Evolutionary conservation across 1,284 basidiomycete species (phyloP), one percentile per base, ranked within the genome.

Genomic region (Kwoniella shivajii): DNA sequence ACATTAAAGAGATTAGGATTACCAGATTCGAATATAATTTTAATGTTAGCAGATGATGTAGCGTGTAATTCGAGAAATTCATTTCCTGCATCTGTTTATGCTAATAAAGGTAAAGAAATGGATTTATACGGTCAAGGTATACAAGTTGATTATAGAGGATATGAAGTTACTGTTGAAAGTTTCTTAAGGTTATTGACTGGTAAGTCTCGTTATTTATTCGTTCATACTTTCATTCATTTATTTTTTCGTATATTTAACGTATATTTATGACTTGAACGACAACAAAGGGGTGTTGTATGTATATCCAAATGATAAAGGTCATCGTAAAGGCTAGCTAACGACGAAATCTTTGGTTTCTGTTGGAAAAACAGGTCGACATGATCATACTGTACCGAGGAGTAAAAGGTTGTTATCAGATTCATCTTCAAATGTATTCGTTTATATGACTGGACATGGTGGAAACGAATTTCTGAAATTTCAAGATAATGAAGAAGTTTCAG

Each of bases 391-490:
- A 0, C 94, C 96, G 0, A 86, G 90, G 3, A 91, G 88, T 0
- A 99, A 99, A 74, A 87, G 95, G 10, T 83, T 99, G 1, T 82
- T 97, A 27, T 88, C 89, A 0, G 93, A 99, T 67, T 87, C 92
- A 52, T 82, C 87, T n/a, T 93, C 90, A 6, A 99, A 99, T 71
- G 84, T 99, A 56, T 96, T 99, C 72, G 85, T 99, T 24, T 99
- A 96, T 78, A 90, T 99, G 89, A 96, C 96, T 0, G 96, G 95
- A 0, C 95, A 99, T 68, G 95, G 96, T 4, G 95, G 95, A 0
- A 90, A 96, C 68, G 95, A 97, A 76, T 99, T 99, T 74, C 84
- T 99, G 66, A 99, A 99, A 78, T 99, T 99, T 75, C 95, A 99
- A 74, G 95, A 99, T 76, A 92, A 92, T 72, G 95, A 99, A 76